A percentile compares a stretch with the other conserved stretches of the same genome.
Conservation (phyloP, 2,329 filamentous ascomycete genomes). For the Rutstroemia sydowiana region DNA sequence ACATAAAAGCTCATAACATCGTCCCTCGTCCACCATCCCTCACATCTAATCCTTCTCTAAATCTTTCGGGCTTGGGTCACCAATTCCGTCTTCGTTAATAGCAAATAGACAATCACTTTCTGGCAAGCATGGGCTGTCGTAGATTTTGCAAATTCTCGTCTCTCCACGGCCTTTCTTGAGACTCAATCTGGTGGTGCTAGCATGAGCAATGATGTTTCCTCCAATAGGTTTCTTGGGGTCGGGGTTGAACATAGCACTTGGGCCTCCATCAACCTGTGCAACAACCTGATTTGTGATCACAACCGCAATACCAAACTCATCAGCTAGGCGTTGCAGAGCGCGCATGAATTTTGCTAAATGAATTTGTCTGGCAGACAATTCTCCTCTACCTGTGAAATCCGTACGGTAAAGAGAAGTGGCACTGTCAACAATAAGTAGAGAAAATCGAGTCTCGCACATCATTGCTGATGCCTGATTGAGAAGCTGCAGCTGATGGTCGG, state of each 20-base stretch:
- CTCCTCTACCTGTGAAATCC: slow-evolving; percentile 93
- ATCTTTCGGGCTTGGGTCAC: slow-evolving; percentile 92
- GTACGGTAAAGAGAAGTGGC: slow-evolving; percentile 94
- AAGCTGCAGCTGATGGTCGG: slow-evolving; percentile 91
- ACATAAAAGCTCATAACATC: background rate
- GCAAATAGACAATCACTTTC: slow-evolving; percentile 96
- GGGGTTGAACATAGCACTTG: slow-evolving; percentile 97
- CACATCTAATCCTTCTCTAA: slow-evolving; percentile 63
- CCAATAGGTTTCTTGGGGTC: slow-evolving; percentile 99
- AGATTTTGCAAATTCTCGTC: slow-evolving; percentile 97
- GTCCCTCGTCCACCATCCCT: background rate
- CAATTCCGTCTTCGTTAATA: slow-evolving; percentile 94
- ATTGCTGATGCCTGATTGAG: slow-evolving; percentile 92
- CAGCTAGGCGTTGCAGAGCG: slow-evolving; percentile 68
- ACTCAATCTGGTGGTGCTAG: slow-evolving; percentile 88
- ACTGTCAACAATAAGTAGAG: slow-evolving; percentile 89
- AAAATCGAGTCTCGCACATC: slow-evolving; percentile 99
- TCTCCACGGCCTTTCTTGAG: slow-evolving; percentile 93
- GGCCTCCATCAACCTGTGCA: slow-evolving; percentile 93
- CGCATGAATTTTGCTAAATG: slow-evolving; percentile 87
- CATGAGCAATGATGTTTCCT: slow-evolving; percentile 97
- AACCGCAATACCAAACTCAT: slow-evolving; percentile 91
- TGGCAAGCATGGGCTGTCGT: slow-evolving; percentile 93
- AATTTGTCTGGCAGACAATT: slow-evolving; percentile 87
- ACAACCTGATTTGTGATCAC: slow-evolving; percentile 99